Evolutionary conservation across 139 green algal species (phyloP).

Genomic region (Tetradesmus obliquus): DNA sequence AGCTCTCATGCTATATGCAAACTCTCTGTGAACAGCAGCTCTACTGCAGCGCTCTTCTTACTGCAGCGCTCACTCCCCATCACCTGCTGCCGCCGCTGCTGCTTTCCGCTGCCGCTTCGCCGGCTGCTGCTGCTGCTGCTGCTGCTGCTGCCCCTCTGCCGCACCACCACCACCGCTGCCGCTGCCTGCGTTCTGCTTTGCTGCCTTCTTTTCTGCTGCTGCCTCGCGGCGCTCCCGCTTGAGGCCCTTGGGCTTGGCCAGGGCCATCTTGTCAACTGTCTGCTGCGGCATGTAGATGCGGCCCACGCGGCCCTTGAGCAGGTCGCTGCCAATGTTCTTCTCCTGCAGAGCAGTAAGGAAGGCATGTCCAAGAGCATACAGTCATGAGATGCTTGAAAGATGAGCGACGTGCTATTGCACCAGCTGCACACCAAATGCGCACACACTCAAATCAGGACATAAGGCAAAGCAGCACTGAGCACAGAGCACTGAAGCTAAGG

Average conservation of each 20-base stretch:
- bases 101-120: not conserved
- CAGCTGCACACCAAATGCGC: too few species aligned
- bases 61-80: not conserved
- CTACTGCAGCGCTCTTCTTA: not conserved
- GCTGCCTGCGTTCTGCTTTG: conserved; percentile 5
- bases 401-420: too few species aligned
- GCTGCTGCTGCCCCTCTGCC: not conserved
- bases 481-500: too few species aligned
- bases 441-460: too few species aligned
- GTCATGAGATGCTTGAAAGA: too few species aligned
- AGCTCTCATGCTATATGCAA: too few species aligned
- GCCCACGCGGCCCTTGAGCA: conserved; percentile 88
- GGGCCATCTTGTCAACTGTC: conserved; percentile 79
- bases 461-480: too few species aligned
- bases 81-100: not conserved
- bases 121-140: not conserved
- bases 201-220: conserved; percentile 54
- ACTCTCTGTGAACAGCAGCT: too few species aligned
- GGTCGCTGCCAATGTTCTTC: conserved; percentile 89
- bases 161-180: not conserved
- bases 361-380: too few species aligned
- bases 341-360: conserved; percentile 61
- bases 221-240: conserved; percentile 78
- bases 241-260: conserved; percentile 89
- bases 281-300: conserved; percentile 96